Conservation (phyloP, 1,139 yeast genomes). For the Hansenula anomala region DNA sequence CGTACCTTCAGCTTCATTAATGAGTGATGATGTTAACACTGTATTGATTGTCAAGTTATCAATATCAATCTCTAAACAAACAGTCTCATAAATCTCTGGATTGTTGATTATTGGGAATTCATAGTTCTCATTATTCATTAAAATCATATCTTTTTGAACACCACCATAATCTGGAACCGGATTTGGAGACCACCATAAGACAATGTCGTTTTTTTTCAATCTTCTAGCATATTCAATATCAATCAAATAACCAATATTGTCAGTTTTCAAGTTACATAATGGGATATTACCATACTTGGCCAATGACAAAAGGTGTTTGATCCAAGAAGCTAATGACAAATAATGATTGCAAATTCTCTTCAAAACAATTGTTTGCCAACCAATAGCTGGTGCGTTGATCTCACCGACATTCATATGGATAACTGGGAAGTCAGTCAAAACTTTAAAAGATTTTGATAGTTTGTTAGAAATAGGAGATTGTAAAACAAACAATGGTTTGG, state of each 20-base stretch:
- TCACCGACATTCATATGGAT: conserved; percentile 55
- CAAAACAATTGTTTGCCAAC: conserved; percentile 79
- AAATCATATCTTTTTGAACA: conserved; percentile 52
- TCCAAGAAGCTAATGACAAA: conserved; percentile 71
- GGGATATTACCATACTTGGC: conserved; percentile 80
- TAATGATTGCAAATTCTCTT: conserved; percentile 68
- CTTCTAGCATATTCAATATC: conserved; percentile 86
- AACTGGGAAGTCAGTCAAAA: conserved; percentile 58
- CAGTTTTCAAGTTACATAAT: conserved; percentile 74
- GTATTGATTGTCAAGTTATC: conserved; percentile 83
- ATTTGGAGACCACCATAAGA: conserved; percentile 90
- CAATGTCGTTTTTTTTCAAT: conserved; percentile 57
- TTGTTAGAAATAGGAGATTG: conserved; percentile 65
- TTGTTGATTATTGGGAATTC: conserved; percentile 72
- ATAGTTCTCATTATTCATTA: conserved; percentile 47
- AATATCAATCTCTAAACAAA: conserved; percentile 74
- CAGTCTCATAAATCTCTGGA: conserved; percentile 76
- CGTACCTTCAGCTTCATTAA: conserved; percentile 88
- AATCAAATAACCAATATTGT: conserved; percentile 71
- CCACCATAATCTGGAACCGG: conserved; percentile 90
- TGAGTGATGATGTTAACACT: conserved; percentile 73
- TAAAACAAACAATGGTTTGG: conserved; percentile 59
- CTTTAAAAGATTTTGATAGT: conserved; percentile 37
- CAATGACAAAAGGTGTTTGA: conserved; percentile 58
- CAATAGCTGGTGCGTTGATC: conserved; percentile 65